Evolutionary conservation across 495 filamentous ascomycete genomes (phyloP).

Genomic region (Cercophora samala): DNA sequence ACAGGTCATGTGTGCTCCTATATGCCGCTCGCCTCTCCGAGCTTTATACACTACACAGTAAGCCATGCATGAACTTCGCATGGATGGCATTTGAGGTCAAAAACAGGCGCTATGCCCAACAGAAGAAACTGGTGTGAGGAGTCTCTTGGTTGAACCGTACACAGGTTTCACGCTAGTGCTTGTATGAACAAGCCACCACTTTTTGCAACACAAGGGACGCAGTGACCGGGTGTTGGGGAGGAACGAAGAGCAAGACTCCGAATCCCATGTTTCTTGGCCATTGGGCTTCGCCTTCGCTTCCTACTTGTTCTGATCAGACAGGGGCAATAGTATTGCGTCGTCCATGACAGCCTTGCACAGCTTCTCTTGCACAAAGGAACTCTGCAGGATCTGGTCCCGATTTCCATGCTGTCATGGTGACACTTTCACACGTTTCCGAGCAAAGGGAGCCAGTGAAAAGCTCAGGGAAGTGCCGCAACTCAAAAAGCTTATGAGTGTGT

Average conservation of each 20-base stretch:
- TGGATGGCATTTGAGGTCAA: neutral
- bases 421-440: neutral
- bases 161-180: neutral
- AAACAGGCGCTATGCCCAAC: neutral
- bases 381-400: neutral
- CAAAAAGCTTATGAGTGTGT: neutral
- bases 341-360: neutral
- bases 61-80: neutral
- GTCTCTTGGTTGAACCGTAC: neutral
- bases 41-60: neutral
- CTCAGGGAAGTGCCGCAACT: neutral
- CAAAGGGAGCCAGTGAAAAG: neutral
- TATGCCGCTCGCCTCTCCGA: neutral
- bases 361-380: neutral
- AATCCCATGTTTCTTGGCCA: neutral
- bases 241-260: neutral
- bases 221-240: neutral
- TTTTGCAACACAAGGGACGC: neutral
- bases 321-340: neutral
- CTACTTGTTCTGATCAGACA: neutral
- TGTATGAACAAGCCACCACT: neutral
- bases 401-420: neutral
- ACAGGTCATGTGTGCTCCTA: neutral
- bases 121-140: neutral
- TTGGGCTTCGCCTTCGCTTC: neutral